Evolutionary conservation across 306 rosid species (phyloP).

Genomic region (Sophora flavescens): DNA sequence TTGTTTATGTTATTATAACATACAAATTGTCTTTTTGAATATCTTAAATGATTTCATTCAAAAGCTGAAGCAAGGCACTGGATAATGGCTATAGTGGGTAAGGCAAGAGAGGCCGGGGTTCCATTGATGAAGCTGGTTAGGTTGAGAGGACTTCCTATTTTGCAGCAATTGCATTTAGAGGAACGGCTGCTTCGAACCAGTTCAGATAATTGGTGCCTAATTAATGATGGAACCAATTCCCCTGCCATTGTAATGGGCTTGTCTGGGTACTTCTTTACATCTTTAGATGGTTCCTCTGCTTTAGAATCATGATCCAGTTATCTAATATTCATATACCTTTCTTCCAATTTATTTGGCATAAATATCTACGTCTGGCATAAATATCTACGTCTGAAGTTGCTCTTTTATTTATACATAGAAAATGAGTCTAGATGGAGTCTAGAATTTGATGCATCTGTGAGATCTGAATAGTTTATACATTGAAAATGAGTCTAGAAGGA

Average conservation of each 20-base stretch:
- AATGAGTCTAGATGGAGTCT: neutral
- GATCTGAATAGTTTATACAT: neutral
- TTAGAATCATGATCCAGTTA: constrained; percentile 11
- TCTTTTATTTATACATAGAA: neutral
- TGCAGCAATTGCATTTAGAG: constrained; percentile 86
- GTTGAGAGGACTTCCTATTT: constrained; percentile 74
- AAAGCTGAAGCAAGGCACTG: constrained; percentile 36
- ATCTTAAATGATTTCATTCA: constrained; percentile 35
- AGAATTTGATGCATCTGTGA: neutral
- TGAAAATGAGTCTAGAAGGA: too few relatives aligned
- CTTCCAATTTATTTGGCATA: constrained; percentile 1
- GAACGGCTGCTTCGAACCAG: constrained; percentile 84
- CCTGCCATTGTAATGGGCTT: constrained; percentile 86
- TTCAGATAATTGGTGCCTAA: constrained; percentile 88
- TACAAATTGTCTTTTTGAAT: constrained; percentile 15
- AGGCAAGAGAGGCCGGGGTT: constrained; percentile 50
- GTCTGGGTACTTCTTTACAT: constrained; percentile 73
- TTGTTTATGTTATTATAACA: neutral
- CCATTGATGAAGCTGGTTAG: constrained; percentile 72
- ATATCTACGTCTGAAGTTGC: neutral
- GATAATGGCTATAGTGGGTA: constrained; percentile 41
- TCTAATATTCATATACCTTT: neutral
- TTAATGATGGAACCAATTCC: constrained; percentile 75
- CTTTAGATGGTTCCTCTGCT: neutral
- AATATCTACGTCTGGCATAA: too few relatives aligned